Conservation (phyloP, 495 filamentous ascomycete species). For the Hyaloscypha variabilis region DNA sequence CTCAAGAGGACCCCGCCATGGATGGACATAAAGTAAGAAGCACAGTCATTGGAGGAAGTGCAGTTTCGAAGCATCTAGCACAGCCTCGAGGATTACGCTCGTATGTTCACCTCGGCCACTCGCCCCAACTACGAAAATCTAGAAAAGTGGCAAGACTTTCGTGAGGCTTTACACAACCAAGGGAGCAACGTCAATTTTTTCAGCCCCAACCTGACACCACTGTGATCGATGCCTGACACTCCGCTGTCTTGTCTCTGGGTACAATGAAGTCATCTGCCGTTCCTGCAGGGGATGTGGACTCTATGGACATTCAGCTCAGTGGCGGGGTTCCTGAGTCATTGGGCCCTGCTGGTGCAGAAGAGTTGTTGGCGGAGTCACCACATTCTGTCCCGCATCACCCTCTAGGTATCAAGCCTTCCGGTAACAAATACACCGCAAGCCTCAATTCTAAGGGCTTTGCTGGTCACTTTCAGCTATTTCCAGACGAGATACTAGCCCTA, state of each 20-base stretch:
- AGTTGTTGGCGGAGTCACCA: conserved; percentile 34
- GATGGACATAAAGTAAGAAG: neutral
- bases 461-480: conserved; percentile 66
- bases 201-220: conserved; percentile 7
- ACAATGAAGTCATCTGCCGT: conserved; percentile 27
- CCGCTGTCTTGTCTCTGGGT: neutral
- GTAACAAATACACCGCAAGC: conserved; percentile 75
- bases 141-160: conserved; percentile 4
- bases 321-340: conserved; percentile 29
- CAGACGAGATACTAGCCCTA: conserved; percentile 81
- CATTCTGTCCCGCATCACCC: conserved; percentile 74
- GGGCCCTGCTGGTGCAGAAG: conserved; percentile 15
- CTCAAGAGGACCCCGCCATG: neutral
- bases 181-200: conserved; percentile 6
- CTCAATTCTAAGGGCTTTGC: conserved; percentile 65
- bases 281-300: conserved; percentile 7
- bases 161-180: neutral
- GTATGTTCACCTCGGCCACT: neutral
- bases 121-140: neutral
- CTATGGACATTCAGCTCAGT: conserved; percentile 9
- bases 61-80: neutral
- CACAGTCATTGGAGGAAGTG: neutral
- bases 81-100: neutral
- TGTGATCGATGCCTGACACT: neutral
- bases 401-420: conserved; percentile 81